These are phyloP conservation scores for Candolleomyces efflorescens DNA, from an alignment of 768 basidiomycete species.

Conservation along the genomic window DNA sequence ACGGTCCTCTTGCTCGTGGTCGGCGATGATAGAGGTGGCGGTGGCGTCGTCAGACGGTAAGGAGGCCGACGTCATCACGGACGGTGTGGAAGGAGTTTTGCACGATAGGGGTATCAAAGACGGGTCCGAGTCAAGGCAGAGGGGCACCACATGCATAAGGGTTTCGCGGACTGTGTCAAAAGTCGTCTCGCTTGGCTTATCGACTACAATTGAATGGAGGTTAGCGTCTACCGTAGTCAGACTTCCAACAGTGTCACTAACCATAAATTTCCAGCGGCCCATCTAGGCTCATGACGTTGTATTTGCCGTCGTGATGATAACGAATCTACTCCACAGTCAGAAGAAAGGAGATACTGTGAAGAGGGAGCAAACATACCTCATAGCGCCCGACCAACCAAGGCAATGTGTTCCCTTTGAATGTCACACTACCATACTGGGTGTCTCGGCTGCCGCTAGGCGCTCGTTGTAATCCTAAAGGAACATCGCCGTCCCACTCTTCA, in stretches of 20 bases:
- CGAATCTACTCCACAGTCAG: conserved; percentile 48
- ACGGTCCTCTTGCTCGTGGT: conserved; percentile 31
- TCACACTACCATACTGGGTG: conserved; percentile 56
- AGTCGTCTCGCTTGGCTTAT: conserved; percentile 59
- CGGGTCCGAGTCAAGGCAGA: conserved; percentile 85
- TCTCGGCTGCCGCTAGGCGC: conserved; percentile 34
- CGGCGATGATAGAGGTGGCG: conserved; percentile 13
- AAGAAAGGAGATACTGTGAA: not conserved
- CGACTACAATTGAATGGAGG: conserved; percentile 42
- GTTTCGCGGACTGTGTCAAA: conserved; percentile 61
- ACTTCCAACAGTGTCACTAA: conserved; percentile 33
- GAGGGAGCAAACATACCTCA: conserved; percentile 51
- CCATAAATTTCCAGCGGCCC: conserved; percentile 89
- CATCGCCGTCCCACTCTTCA: conserved; percentile 92
- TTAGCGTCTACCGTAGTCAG: conserved; percentile 4
- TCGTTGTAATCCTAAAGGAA: conserved; percentile 48
- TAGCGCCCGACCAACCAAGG: conserved; percentile 87
- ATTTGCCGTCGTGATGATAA: conserved; percentile 96
- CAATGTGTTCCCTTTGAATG: conserved; percentile 73
- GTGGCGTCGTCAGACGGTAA: not conserved
- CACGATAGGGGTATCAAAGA: conserved; percentile 74
- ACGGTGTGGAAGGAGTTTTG: conserved; percentile 31
- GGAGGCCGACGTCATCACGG: not conserved
- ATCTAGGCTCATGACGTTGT: conserved; percentile 88
- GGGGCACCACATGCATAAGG: conserved; percentile 73